Evolutionary conservation across 2,329 filamentous ascomycete species (phyloP).

Genomic region (Monilinia vaccinii-corymbosi): DNA sequence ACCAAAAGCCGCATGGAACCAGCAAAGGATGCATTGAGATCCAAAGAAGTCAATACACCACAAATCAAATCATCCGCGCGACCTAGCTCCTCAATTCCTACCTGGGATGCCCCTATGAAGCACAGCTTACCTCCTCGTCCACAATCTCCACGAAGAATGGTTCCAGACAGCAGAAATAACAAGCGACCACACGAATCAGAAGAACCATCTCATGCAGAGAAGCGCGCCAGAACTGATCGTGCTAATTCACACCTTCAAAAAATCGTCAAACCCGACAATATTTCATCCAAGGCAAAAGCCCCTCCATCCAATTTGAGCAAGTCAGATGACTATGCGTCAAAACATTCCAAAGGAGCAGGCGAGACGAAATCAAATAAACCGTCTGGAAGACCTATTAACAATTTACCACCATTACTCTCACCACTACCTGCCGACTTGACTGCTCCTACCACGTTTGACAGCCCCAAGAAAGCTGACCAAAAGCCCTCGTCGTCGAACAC

Average conservation of each 20-base stretch:
- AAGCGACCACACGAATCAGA: constrained; percentile 26
- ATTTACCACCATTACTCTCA: constrained; percentile 10
- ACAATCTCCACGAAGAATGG: constrained; percentile 18
- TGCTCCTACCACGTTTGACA: background rate
- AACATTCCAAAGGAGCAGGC: constrained; percentile 11
- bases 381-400: constrained; percentile 6
- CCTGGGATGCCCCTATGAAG: constrained; percentile 15
- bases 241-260: constrained; percentile 11
- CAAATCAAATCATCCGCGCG: constrained; percentile 3
- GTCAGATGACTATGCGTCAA: constrained; percentile 14
- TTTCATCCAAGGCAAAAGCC: constrained; percentile 13
- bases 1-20: background rate
- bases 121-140: constrained; percentile 25
- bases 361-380: background rate
- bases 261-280: constrained; percentile 15
- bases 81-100: constrained; percentile 1
- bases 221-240: constrained; percentile 24
- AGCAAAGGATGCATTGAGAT: background rate
- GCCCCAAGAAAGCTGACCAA: constrained; percentile 6
- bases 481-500: constrained; percentile 13
- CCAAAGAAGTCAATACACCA: constrained; percentile 1
- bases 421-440: constrained; percentile 9
- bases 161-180: constrained; percentile 14
- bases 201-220: constrained; percentile 21
- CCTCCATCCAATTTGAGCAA: constrained; percentile 15